Evolutionary conservation across 768 basidiomycete species (phyloP), one percentile per base, ranked within the genome.

Genomic region (Hebeloma cylindrosporum): DNA sequence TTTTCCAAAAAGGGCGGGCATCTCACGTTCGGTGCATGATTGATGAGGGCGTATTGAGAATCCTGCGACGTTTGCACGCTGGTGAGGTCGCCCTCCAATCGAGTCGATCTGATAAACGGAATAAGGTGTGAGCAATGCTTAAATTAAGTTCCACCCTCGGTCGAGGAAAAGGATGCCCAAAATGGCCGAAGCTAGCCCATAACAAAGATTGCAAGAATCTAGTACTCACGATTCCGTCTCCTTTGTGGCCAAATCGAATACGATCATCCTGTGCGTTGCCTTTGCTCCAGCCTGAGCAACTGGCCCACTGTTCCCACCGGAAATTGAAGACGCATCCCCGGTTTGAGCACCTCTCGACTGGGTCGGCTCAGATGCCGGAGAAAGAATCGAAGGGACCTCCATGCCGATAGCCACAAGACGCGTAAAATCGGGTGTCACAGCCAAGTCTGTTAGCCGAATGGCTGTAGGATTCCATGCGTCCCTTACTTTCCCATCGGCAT

Each of bases 361-460:
- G 25, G 35, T 51, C 36, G 54, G 14, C 17, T 61, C 60, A 34
- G 51, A 31, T 36, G 40, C 37, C 36, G 58, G 42, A 45, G 59
- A 52, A 30, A 50, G 47, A 23, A 43, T 49, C 11, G 51, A 45
- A 10, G 60, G 49, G 40, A 60, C 51, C 28, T 67, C 73, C 75
- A 88, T 79, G 23, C 92, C 93, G 41, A 92, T 78, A n/a, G 88
- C 86, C 32, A 99, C 82, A 48, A 99, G 70, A 44, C 83, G 83
- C 48, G 79, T 75, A 58, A 82, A 80, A 65, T 95, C 90, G 17
- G 93, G 92, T 3, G 93, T 84, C 49, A 96, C 70, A 34, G 86
- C 84, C 59, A 96, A 80, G 62, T 93, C 92, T 16, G 85, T 83
- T 60, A 97, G 77, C 53, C 94, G 88, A 49, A 94, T 84, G 7